Percentiles rank a stretch among this genome's conserved stretches.
Conservation (phyloP, 2,329 filamentous ascomycete species). For the Ophiosphaerella herpotricha region DNA sequence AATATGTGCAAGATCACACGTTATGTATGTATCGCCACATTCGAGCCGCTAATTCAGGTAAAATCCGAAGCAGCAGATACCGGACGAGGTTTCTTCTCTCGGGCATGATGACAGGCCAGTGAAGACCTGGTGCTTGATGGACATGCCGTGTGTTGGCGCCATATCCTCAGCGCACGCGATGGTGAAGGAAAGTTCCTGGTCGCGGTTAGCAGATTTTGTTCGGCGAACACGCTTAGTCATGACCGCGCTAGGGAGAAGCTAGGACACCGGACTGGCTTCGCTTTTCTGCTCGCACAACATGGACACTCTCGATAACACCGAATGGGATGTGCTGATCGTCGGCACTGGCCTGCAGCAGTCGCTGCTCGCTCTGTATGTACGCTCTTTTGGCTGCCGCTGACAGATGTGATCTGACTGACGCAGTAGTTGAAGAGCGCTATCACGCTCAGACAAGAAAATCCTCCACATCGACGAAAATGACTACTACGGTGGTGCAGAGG, state of each 20-base stretch:
- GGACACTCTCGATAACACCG: constrained; percentile 56
- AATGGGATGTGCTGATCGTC: constrained; percentile 59
- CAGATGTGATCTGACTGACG: constrained; percentile 70
- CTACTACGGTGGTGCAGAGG: constrained; percentile 86
- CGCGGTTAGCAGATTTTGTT: constrained; percentile 29
- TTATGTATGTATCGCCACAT: constrained; percentile 55
- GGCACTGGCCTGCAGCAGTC: constrained; percentile 59
- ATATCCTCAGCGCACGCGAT: constrained; percentile 45
- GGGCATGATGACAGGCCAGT: constrained; percentile 48
- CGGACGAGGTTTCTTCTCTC: constrained; percentile 53
- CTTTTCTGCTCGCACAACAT: constrained; percentile 40
- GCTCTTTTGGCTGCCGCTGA: constrained; percentile 16
- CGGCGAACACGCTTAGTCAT: constrained; percentile 37
- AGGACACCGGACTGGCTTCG: constrained; percentile 24
- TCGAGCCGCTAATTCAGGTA: constrained; percentile 57
- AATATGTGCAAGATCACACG: neutral
- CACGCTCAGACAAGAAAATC: constrained; percentile 87
- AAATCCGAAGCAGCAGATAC: constrained; percentile 59
- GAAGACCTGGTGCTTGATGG: constrained; percentile 49
- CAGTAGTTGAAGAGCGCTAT: constrained; percentile 77
- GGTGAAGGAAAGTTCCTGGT: constrained; percentile 20
- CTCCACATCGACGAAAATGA: constrained; percentile 86
- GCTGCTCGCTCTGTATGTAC: constrained; percentile 58
- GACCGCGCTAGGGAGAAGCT: constrained; percentile 28
- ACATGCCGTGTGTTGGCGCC: constrained; percentile 40